Conservation (phyloP, 208 protist genomes). For the Trichomonas tenax region DNA sequence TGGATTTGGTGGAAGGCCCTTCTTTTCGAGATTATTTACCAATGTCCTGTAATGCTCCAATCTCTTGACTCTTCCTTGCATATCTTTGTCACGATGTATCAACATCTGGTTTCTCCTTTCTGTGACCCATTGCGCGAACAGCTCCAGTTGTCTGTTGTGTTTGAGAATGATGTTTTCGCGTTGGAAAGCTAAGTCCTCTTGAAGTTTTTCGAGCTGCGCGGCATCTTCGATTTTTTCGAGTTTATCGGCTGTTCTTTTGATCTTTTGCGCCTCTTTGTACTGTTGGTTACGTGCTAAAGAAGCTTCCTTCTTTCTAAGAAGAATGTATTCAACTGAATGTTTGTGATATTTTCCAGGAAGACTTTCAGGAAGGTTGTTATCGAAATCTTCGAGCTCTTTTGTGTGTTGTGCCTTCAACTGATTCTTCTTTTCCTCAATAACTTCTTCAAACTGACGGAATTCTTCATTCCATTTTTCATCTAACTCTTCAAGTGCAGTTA, state of each 20-base stretch:
- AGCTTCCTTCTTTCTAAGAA: background rate
- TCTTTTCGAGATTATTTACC: background rate
- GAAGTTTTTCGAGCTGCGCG: background rate
- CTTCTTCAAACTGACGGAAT: background rate
- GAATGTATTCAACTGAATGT: background rate
- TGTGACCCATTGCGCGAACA: background rate
- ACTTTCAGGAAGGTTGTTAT: background rate
- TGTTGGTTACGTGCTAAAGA: background rate
- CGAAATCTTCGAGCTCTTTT: background rate
- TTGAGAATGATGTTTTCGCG: background rate
- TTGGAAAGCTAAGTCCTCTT: background rate
- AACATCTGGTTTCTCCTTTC: background rate
- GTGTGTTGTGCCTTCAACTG: background rate
- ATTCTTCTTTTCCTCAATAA: background rate
- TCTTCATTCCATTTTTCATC: background rate
- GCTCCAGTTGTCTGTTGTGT: background rate
- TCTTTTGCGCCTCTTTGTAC: background rate
- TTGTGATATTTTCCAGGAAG: background rate
- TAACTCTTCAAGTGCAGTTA: background rate
- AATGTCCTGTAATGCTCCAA: background rate
- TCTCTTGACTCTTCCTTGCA: background rate
- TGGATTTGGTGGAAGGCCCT: background rate
- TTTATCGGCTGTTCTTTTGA: background rate
- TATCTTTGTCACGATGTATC: background rate
- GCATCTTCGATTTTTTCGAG: background rate